A percentile compares a stretch with the other conserved stretches of the same genome.
These are phyloP conservation scores for Hymenoscyphus linearis DNA, from an alignment of 2,329 filamentous ascomycete species.

Conservation along the genomic window DNA sequence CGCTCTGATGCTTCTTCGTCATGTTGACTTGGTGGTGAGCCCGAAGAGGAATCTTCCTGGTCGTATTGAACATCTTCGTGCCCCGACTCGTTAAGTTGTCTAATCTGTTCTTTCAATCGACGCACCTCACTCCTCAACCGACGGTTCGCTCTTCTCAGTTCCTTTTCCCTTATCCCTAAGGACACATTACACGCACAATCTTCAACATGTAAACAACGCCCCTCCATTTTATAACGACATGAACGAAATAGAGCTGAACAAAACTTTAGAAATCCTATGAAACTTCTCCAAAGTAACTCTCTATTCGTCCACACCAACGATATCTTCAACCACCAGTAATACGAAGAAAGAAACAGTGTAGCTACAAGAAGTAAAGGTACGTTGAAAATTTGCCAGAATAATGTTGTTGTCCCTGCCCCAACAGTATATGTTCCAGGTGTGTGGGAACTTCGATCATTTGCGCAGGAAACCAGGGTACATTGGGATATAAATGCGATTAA, in stretches of 20 bases:
- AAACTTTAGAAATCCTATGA: background rate
- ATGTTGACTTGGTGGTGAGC: background rate
- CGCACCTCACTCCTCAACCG: background rate
- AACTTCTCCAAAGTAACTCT: background rate
- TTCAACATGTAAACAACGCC: background rate
- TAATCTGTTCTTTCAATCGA: background rate
- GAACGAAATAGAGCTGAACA: background rate
- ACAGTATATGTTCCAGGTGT: background rate
- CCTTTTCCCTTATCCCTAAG: background rate
- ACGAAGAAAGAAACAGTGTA: constrained; percentile 3
- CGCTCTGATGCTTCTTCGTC: background rate
- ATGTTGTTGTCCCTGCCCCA: background rate
- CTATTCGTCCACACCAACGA: background rate
- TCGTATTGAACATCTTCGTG: background rate
- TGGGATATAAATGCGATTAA: background rate
- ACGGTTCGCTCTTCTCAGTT: background rate
- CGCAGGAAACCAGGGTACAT: background rate
- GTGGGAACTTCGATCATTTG: background rate
- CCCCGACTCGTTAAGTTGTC: background rate
- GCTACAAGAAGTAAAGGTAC: constrained; percentile 2
- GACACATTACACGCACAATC: background rate
- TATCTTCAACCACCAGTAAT: constrained; percentile 3
- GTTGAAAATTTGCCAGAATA: background rate
- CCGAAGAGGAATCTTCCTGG: background rate
- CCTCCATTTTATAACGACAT: background rate